Percentiles rank a stretch among this genome's conserved stretches.
Evolutionary conservation across 257 asterid species (phyloP).

Genomic region (Ilex asprella): DNA sequence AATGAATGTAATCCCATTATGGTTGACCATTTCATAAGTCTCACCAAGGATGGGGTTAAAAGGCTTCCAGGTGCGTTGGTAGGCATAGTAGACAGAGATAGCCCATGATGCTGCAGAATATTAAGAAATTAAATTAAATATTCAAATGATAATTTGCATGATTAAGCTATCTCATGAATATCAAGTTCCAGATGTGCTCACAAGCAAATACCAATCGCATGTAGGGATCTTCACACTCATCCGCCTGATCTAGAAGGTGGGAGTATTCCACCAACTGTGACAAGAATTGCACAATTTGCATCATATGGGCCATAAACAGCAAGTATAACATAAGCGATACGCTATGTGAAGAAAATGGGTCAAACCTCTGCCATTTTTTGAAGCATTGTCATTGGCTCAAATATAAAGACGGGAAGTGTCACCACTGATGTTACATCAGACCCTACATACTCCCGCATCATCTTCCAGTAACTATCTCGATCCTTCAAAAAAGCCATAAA

Average conservation of each 20-base stretch:
- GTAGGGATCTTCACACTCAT: constrained; percentile 92
- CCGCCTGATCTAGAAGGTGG: constrained; percentile 81
- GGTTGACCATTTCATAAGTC: constrained; percentile 89
- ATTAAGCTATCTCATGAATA: too few species aligned
- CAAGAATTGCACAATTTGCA: constrained; percentile 11
- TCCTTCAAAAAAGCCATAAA: constrained; percentile 36
- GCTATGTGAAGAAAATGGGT: constrained; percentile 2
- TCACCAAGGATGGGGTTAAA: constrained; percentile 98
- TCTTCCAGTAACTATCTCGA: constrained; percentile 89
- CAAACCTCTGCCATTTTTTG: constrained; percentile 99
- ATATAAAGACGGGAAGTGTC: constrained; percentile 92
- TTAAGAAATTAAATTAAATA: too few species aligned
- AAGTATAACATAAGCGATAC: not conserved
- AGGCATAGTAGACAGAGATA: constrained; percentile 80
- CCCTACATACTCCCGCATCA: constrained; percentile 96
- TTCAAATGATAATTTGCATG: too few species aligned
- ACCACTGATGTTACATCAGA: constrained; percentile 96
- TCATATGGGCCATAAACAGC: constrained; percentile 2
- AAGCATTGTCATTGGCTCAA: constrained; percentile 99
- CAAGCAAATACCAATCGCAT: constrained; percentile 87
- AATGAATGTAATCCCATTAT: constrained; percentile 72
- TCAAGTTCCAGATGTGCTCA: constrained; percentile 16
- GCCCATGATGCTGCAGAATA: constrained; percentile 81
- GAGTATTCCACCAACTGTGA: constrained; percentile 94
- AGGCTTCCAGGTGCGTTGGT: constrained; percentile 98